Evolutionary conservation across 805 yeast genomes (phyloP), one percentile per base, ranked within the genome.

Genomic region (Wickerhamomyces hampshirensis): DNA sequence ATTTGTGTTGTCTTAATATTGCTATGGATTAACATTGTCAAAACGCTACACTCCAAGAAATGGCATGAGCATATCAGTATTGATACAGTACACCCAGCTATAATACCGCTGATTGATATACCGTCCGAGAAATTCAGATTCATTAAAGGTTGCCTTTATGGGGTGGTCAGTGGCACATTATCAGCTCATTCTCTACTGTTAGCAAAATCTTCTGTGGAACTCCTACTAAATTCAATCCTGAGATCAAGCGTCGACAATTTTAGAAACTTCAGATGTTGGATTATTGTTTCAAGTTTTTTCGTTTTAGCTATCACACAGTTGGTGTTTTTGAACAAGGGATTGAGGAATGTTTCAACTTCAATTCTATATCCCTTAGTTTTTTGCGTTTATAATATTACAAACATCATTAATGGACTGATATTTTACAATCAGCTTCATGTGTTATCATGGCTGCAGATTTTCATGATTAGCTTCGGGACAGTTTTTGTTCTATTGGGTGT

Each of bases 181-280:
- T 83, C 95, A 1, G 95, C 95, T 0, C 94, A 85, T 54, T 84
- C 95, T 2, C 69, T 88, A 33, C 66, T 88, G 39, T 69, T 86
- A 59, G 95, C 95, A n/a, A 87, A 87, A 58, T 76, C 88, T 1
- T 73, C 84, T 0, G 83, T 87, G 15, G 94, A 84, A 49, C 73
- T 84, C 10, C 50, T 82, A 2, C 56, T 82, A 3, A 66, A 61
- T 40, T 72, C 68, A 23, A 60, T 63, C 28, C 57, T 45, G 43
- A 53, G 47, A 34, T 55, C 58, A 33, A 59, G 55, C 32, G 59
- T 59, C 35, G 50, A 52, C 28, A 71, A 65, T 42, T 59, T 75
- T 13, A 55, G 60, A 32, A 55, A 65, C 30, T 53, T 61, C 32
- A 61, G 60, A 37, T 58, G 76, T 8, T 77, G 77, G 70, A 23